These are phyloP conservation scores for Omphalea diandra DNA, from an alignment of 441 rosid species.

Conservation along the genomic window DNA sequence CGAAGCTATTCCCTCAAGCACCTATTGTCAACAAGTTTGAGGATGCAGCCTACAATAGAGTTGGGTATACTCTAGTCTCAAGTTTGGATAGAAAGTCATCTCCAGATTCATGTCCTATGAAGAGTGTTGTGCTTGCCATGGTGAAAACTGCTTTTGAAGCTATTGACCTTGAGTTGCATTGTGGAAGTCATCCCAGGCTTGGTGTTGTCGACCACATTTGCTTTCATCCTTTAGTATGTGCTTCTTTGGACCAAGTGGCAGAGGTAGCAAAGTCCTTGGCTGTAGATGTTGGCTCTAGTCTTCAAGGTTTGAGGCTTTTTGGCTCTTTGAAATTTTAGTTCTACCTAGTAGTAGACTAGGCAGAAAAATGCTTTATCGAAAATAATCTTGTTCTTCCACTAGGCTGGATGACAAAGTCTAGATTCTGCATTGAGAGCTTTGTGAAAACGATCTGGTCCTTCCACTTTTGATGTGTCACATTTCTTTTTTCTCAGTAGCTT, in stretches of 20 bases:
- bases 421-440: no score
- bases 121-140: slow-evolving; percentile 63
- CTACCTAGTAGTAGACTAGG: background rate
- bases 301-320: slow-evolving; percentile 74
- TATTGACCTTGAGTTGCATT: slow-evolving; percentile 59
- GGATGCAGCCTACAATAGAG: slow-evolving; percentile 70
- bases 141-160: slow-evolving; percentile 70
- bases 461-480: no score
- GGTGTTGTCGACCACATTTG: slow-evolving; percentile 94
- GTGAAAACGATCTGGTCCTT: no score
- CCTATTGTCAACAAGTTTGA: slow-evolving; percentile 78
- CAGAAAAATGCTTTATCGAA: background rate
- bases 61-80: slow-evolving; percentile 81
- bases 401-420: slow-evolving; percentile 4
- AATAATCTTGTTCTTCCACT: background rate
- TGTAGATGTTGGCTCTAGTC: slow-evolving; percentile 58
- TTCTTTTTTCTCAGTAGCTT: no score
- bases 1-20: slow-evolving; percentile 57
- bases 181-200: slow-evolving; percentile 84
- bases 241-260: slow-evolving; percentile 64
- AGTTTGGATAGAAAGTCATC: slow-evolving; percentile 33
- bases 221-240: slow-evolving; percentile 67
- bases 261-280: slow-evolving; percentile 64
- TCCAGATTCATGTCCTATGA: slow-evolving; percentile 39
- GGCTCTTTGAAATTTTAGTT: slow-evolving; percentile 1